Percentiles rank a stretch among this genome's conserved stretches.
These are phyloP conservation scores for Mortierella sp. DNA, from an alignment of 371 early-diverging fungal species.

Conservation along the genomic window DNA sequence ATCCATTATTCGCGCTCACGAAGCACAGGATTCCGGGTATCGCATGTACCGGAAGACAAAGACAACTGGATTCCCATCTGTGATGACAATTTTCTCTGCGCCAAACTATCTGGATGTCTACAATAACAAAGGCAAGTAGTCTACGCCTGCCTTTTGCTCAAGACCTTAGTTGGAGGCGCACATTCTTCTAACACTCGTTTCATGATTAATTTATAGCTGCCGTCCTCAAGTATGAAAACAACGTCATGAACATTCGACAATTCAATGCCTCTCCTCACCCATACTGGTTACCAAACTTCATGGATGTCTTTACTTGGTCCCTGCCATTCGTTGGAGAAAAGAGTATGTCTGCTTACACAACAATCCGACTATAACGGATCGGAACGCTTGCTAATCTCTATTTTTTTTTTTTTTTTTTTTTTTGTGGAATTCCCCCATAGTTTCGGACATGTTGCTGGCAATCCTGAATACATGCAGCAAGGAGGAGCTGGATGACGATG, in stretches of 20 bases:
- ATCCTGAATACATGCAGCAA: slow-evolving; percentile 94
- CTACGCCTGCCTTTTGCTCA: neutral
- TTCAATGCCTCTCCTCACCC: slow-evolving; percentile 91
- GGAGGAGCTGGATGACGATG: slow-evolving; percentile 74
- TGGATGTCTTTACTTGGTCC: slow-evolving; percentile 98
- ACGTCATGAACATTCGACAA: slow-evolving; percentile 94
- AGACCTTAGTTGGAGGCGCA: neutral
- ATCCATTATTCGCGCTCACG: slow-evolving; percentile 97
- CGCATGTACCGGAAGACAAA: slow-evolving; percentile 95
- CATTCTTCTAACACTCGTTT: neutral
- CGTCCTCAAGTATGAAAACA: slow-evolving; percentile 95
- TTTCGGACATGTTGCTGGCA: slow-evolving; percentile 96
- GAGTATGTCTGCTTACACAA: slow-evolving; percentile 65
- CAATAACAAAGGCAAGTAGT: slow-evolving; percentile 87
- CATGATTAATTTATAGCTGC: slow-evolving; percentile 72
- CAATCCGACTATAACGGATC: neutral
- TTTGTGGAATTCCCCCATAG: slow-evolving; percentile 55
- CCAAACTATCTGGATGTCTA: slow-evolving; percentile 98
- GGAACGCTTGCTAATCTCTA: neutral
- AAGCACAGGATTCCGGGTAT: slow-evolving; percentile 98
- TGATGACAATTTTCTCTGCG: slow-evolving; percentile 98
- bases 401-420: neutral
- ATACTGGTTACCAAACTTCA: slow-evolving; percentile 96
- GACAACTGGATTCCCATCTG: slow-evolving; percentile 94
- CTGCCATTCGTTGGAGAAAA: slow-evolving; percentile 99